Evolutionary conservation across 495 filamentous ascomycete species (phyloP).

Genomic region (Aspergillus olivimuriae): DNA sequence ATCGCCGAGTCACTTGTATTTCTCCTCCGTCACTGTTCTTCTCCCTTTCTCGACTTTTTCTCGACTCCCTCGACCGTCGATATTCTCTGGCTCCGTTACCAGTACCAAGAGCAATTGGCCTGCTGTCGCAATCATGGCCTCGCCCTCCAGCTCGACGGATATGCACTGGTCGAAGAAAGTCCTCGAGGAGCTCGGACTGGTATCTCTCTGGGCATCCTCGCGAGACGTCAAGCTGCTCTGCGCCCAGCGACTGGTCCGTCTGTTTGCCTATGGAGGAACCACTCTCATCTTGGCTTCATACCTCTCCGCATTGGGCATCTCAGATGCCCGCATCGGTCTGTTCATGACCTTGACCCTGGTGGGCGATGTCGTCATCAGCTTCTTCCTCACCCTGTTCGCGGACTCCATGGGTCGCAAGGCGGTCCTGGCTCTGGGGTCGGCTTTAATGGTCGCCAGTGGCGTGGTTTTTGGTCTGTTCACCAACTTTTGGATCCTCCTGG

Average conservation of each 20-base stretch:
- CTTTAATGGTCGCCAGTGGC: slow-evolving; percentile 63
- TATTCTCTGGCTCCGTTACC: too few species aligned
- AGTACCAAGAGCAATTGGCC: too few species aligned
- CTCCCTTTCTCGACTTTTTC: too few species aligned
- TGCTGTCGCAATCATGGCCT: too few species aligned
- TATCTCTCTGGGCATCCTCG: slow-evolving; percentile 34
- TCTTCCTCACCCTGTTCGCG: slow-evolving; percentile 67
- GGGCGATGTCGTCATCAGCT: slow-evolving; percentile 73
- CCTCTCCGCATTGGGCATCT: slow-evolving; percentile 57
- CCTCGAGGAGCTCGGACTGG: slow-evolving; percentile 33
- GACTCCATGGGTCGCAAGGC: slow-evolving; percentile 65
- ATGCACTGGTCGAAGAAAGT: slow-evolving; percentile 1
- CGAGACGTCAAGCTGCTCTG: slow-evolving; percentile 70
- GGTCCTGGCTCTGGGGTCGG: slow-evolving; percentile 62
- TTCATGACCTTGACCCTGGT: slow-evolving; percentile 85
- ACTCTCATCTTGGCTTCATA: slow-evolving; percentile 70
- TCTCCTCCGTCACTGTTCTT: too few species aligned
- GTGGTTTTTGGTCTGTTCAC: slow-evolving; percentile 58
- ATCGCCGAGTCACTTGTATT: too few species aligned
- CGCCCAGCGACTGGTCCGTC: slow-evolving; percentile 66
- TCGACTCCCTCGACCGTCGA: too few species aligned
- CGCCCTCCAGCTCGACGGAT: too few species aligned
- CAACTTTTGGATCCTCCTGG: slow-evolving; percentile 69
- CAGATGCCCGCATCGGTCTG: slow-evolving; percentile 68
- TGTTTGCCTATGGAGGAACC: slow-evolving; percentile 73